Conservation (phyloP, 1,284 basidiomycete species). For the Irpex sp. region DNA sequence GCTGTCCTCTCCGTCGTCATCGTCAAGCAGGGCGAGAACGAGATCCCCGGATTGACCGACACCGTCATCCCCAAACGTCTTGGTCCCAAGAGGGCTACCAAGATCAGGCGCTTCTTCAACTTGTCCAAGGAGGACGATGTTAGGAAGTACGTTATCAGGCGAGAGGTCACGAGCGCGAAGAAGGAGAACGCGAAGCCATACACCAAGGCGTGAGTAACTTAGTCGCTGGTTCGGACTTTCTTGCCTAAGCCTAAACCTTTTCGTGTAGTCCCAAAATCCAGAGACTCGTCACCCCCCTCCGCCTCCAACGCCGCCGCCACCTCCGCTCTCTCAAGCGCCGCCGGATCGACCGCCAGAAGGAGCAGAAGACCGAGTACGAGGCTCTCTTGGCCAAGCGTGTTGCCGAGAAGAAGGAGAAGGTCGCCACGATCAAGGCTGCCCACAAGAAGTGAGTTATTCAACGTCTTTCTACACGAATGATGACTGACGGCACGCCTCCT, state of each 20-base stretch:
- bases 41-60: constrained; percentile 93
- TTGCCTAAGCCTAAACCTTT: constrained; percentile 1
- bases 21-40: constrained; percentile 94
- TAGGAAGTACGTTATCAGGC: constrained; percentile 92
- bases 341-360: constrained; percentile 89
- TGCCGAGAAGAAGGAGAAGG: constrained; percentile 90
- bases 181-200: constrained; percentile 94
- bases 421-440: constrained; percentile 72
- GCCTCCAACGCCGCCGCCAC: constrained; percentile 96
- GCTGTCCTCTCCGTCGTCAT: constrained; percentile 93
- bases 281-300: constrained; percentile 89
- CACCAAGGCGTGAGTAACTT: constrained; percentile 88
- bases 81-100: constrained; percentile 92
- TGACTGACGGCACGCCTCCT: not conserved
- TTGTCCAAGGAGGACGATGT: constrained; percentile 98
- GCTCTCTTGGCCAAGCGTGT: constrained; percentile 85
- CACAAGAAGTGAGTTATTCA: constrained; percentile 52
- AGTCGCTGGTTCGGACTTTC: constrained; percentile 1
- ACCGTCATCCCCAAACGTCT: constrained; percentile 92
- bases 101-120: constrained; percentile 99
- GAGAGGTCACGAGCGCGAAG: constrained; percentile 89
- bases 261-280: constrained; percentile 76
- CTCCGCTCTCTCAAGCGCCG: constrained; percentile 87
- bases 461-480: not conserved
- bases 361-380: constrained; percentile 92